phyloP scores from a whole-genome alignment of 2,329 filamentous ascomycete genomes.

The Fusarium transvaalense region DNA sequence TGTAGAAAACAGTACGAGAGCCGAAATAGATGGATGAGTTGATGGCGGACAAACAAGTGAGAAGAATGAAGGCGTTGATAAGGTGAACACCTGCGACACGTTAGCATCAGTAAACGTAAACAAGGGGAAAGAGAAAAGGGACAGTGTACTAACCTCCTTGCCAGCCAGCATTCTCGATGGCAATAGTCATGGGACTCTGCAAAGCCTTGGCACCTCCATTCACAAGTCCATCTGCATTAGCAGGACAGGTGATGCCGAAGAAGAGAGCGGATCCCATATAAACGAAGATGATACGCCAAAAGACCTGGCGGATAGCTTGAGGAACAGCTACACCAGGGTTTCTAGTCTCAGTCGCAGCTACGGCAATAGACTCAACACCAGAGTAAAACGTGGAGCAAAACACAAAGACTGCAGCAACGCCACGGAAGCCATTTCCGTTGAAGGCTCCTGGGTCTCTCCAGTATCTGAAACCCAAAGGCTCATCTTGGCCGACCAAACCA shows the following conservation, averaged over 20 bases:
- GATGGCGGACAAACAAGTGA: slow-evolving; percentile 78
- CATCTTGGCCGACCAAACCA: slow-evolving; percentile 69
- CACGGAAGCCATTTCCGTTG: slow-evolving; percentile 72
- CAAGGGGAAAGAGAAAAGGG: not conserved
- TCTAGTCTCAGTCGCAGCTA: slow-evolving; percentile 71
- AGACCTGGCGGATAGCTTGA: slow-evolving; percentile 69
- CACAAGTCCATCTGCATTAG: slow-evolving; percentile 73
- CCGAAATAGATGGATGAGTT: slow-evolving; percentile 84
- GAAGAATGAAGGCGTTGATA: slow-evolving; percentile 81
- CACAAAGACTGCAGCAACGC: slow-evolving; percentile 74
- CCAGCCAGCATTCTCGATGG: slow-evolving; percentile 80
- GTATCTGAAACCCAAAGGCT: slow-evolving; percentile 75
- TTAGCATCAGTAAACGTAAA: slow-evolving; percentile 17
- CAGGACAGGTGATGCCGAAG: slow-evolving; percentile 79
- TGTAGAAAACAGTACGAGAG: slow-evolving; percentile 79
- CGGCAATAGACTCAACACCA: slow-evolving; percentile 73
- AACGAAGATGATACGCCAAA: slow-evolving; percentile 71
- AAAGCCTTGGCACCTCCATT: slow-evolving; percentile 72
- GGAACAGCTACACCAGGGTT: slow-evolving; percentile 69
- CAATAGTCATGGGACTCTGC: slow-evolving; percentile 79
- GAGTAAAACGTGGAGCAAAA: slow-evolving; percentile 79
- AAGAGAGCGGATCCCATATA: slow-evolving; percentile 80
- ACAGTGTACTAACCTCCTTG: slow-evolving; percentile 62
- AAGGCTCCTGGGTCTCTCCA: slow-evolving; percentile 80
- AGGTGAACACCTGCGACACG: slow-evolving; percentile 68